A percentile compares a stretch with the other conserved stretches of the same genome.
Evolutionary conservation across 805 yeast species (phyloP).

Genomic region (Dipodascus albidus): DNA sequence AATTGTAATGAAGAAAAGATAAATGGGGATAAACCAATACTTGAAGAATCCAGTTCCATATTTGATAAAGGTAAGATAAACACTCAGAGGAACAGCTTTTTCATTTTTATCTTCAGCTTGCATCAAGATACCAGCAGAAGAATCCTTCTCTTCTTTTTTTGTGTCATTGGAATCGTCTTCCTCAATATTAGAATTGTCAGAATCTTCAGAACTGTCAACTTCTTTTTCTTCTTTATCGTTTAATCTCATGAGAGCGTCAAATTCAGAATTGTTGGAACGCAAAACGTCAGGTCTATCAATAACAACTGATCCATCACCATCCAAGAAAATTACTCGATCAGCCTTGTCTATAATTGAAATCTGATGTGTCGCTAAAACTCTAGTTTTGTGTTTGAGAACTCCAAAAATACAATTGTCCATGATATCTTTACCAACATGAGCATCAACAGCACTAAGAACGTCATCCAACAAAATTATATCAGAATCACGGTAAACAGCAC

Average conservation of each 20-base stretch:
- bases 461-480: conserved; percentile 69
- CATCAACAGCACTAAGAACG: conserved; percentile 80
- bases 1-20: conserved; percentile 35
- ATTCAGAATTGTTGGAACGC: conserved; percentile 31
- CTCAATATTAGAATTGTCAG: conserved; percentile 12
- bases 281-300: conserved; percentile 53
- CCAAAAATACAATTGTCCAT: conserved; percentile 60
- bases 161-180: too few species aligned
- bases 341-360: conserved; percentile 58
- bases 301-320: conserved; percentile 47
- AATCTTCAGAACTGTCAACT: conserved; percentile 13
- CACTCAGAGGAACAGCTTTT: conserved; percentile 24
- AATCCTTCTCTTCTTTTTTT: conserved; percentile 7
- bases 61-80: conserved; percentile 40
- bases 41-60: conserved; percentile 41
- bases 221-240: conserved; percentile 10
- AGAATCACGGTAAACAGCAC: conserved; percentile 60
- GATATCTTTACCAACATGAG: conserved; percentile 71
- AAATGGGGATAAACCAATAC: conserved; percentile 22
- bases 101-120: conserved; percentile 22
- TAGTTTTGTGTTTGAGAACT: conserved; percentile 43
- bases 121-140: conserved; percentile 19
- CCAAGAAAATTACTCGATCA: conserved; percentile 54
- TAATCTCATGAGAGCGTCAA: conserved; percentile 30
- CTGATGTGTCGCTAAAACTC: conserved; percentile 78